Evolutionary conservation across 129 eudicot genomes (phyloP), one percentile per base, ranked within the genome.

Genomic region (Tagetes patula): DNA sequence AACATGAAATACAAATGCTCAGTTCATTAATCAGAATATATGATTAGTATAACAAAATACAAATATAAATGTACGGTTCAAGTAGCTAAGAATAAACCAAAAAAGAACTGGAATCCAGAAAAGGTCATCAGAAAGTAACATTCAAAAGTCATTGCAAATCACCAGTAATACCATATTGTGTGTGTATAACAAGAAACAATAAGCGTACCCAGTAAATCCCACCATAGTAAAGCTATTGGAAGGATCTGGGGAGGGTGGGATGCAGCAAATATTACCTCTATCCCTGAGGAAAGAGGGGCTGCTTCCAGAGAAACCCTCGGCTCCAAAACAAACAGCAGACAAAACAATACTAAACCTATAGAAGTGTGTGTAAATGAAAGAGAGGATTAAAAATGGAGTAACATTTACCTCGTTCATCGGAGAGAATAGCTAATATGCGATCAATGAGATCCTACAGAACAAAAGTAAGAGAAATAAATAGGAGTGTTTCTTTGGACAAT

Each of bases 401-500:
- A 6, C 13, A 46, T 73, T 77, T 81, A 90, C 99, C 99, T 74
- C 82, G 85, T 14, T 90, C 99, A 79, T 90, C 96, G 4, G 94
- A 84, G 47, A 95, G 82, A 69, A 86, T 75, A 59, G 83, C 82
- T 78, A 88, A 64, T 78, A 95, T 85, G 36, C 99, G 86, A 50
- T 90, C 97, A 71, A 85, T 88, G 45, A 95, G 99, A 77, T 95
- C 99, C 99, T 95, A 77, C 75, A 77, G 10, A 9, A 71, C 54
- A 71, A 71, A 52, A 71, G 46, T 49, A 71, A 53, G 73, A 71
- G 31, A 31, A 14, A 78, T 78, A 30, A 60, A 69, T 33, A 50
- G 7, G 64, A 50, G 20, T 33, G n/a, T 52, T 55, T 14, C 32
- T 53, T 76, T 14, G 42, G 43, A 67, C 38, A 47, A 45, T 66